Evolutionary conservation across 2,329 filamentous ascomycete genomes (phyloP), one percentile per base, ranked within the genome.

Genomic region (Aspergillus uvarum): DNA sequence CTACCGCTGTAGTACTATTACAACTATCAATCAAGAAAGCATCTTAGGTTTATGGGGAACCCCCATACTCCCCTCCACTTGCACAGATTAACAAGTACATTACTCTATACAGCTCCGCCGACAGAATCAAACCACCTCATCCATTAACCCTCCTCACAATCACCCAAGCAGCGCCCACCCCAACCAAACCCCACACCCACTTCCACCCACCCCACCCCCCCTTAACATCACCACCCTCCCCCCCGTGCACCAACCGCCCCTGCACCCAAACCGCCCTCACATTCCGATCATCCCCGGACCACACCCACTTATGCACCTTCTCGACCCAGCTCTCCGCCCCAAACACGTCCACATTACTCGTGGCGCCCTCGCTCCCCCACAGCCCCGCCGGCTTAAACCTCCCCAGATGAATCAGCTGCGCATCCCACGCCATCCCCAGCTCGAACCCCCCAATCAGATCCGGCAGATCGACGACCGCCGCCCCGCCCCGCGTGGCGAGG

Each of bases 291-390:
- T 98, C 93, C 0, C 95, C 95, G 65, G 86, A 90, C 77, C 90
- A 99, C 62, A 98, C 81, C 95, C 95, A 99, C 81, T 99, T 99
- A 55, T 91, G 90, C 11, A 98, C 79, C 70, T 82, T 86, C 70
- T 98, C 91, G 44, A 89, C 86, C 91, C 90, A 96, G n/a, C 72
- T 85, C 82, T 98, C 94, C 85, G 89, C 92, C 1, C 92, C 93
- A 80, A 97, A 99, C 0, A 97, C 75, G 75, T 97, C 92, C 0
- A 97, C 91, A 7, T 22, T 6, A n/a, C 54, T 51, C 88, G 87
- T 24, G 22, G 29, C 31, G 0, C 89, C 87, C 1, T 78, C 77
- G 80, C 3, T 79, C 75, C 5, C 77, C 77, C 1, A 78, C 77
- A 1, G 71, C n/a, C 35, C 24, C 1, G 19, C 47, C 12, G 50